Conservation (phyloP, 768 basidiomycete genomes). For the Suillus spraguei region DNA sequence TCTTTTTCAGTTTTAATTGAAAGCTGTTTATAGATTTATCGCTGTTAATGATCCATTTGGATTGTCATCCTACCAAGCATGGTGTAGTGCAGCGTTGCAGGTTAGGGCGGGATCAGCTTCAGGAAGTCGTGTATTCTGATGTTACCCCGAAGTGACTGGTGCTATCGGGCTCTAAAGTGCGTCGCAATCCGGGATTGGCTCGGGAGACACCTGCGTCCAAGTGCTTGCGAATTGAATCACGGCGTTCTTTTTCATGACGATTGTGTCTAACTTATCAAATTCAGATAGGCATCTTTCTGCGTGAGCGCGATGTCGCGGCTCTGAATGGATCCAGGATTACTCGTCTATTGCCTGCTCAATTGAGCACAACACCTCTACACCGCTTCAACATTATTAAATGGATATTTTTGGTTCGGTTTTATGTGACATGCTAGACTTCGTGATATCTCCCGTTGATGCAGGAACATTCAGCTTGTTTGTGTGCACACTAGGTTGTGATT, state of each 20-base stretch:
- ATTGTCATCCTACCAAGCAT: neutral
- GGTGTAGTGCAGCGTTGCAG: neutral
- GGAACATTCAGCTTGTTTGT: too few relatives aligned
- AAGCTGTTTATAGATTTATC: neutral
- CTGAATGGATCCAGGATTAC: neutral
- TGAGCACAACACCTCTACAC: neutral
- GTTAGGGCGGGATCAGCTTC: neutral
- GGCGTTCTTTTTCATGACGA: neutral
- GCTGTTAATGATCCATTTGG: neutral
- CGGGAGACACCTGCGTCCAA: neutral
- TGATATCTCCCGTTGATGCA: too few relatives aligned
- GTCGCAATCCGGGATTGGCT: neutral
- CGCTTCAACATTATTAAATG: too few relatives aligned
- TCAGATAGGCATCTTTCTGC: neutral
- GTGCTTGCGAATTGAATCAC: neutral
- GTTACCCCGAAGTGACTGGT: neutral
- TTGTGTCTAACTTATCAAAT: neutral
- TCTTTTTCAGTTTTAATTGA: neutral
- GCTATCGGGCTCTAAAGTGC: neutral
- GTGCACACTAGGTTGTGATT: too few relatives aligned
- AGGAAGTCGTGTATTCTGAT: neutral
- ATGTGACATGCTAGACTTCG: too few relatives aligned
- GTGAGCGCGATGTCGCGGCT: neutral
- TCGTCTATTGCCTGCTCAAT: neutral
- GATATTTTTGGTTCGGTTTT: too few relatives aligned